A percentile compares a stretch with the other conserved stretches of the same genome.
These are phyloP conservation scores for Agrocybe pediades DNA, from an alignment of 768 basidiomycete genomes.

Conservation along the genomic window DNA sequence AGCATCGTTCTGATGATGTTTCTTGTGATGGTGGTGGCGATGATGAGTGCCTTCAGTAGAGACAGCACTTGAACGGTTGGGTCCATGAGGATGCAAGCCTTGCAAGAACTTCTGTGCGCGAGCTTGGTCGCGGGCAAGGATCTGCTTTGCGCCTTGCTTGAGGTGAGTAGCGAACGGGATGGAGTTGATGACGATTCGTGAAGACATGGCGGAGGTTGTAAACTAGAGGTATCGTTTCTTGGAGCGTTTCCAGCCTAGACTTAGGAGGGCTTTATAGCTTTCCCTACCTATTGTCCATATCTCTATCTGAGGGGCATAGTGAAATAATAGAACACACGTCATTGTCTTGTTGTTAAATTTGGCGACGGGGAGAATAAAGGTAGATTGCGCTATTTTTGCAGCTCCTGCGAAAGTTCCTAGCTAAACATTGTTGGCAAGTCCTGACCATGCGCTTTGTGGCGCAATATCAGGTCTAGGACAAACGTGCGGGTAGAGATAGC, in stretches of 20 bases:
- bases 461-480: background rate
- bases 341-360: background rate
- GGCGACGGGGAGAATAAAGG: background rate
- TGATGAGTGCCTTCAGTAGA: constrained; percentile 12
- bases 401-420: background rate
- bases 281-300: background rate
- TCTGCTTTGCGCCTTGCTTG: constrained; percentile 43
- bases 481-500: background rate
- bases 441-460: background rate
- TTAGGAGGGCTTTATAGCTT: background rate
- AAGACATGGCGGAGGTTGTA: constrained; percentile 3
- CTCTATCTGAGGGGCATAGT: background rate
- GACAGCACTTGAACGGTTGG: constrained; percentile 30
- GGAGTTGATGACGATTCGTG: constrained; percentile 8
- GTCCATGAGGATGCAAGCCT: constrained; percentile 57
- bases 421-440: background rate
- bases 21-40: constrained; percentile 16
- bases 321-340: background rate
- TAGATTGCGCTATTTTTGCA: background rate
- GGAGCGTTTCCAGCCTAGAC: background rate
- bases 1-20: constrained; percentile 3
- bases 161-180: constrained; percentile 50
- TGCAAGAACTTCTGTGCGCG: constrained; percentile 58
- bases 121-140: constrained; percentile 53
- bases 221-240: background rate